Conservation (phyloP, 2,329 filamentous ascomycete genomes). For the Ascochyta viciae-villosae region DNA sequence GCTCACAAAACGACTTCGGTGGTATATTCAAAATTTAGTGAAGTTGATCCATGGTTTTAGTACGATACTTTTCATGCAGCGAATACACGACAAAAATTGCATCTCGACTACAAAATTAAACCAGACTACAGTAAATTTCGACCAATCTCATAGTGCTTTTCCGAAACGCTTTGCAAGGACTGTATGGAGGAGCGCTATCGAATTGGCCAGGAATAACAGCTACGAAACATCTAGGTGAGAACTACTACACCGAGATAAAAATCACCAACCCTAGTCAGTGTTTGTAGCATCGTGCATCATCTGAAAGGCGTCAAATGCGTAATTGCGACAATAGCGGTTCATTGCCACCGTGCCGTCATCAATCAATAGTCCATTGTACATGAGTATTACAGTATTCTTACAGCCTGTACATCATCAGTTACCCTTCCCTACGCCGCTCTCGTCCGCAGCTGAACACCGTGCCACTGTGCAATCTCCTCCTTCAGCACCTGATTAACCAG, state of each 20-base stretch:
- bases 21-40: not conserved
- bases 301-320: not conserved
- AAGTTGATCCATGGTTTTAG: not conserved
- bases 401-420: constrained; percentile 9
- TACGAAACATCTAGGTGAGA: not conserved
- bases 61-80: not conserved
- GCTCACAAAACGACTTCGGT: not conserved
- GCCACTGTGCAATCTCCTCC: constrained; percentile 81
- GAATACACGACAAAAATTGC: not conserved
- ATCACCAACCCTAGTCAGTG: not conserved
- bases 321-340: not conserved
- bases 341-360: not conserved
- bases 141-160: not conserved
- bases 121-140: not conserved
- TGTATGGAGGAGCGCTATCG: no score
- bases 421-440: constrained; percentile 53
- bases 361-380: not conserved
- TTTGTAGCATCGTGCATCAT: not conserved
- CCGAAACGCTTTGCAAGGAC: no score
- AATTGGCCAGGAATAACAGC: no score
- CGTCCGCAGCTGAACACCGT: constrained; percentile 82
- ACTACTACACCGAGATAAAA: not conserved
- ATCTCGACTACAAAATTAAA: not conserved
- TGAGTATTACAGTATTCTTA: constrained; percentile 19
- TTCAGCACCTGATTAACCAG: constrained; percentile 78